These are phyloP conservation scores for Sugiyamaella neomexicana DNA, from an alignment of 1,139 yeast genomes.

Conservation along the genomic window DNA sequence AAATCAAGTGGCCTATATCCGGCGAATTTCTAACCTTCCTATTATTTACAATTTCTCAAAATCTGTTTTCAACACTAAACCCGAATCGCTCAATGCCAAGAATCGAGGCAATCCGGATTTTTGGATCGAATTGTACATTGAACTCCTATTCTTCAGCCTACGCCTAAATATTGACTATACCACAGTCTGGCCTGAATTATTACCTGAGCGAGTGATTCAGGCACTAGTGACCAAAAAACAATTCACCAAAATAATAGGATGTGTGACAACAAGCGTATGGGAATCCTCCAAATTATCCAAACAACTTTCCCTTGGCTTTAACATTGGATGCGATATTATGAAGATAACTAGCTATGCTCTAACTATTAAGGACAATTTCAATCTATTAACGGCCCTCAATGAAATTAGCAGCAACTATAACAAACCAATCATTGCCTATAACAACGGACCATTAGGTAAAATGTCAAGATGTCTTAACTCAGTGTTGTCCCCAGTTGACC, in stretches of 20 bases:
- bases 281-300: slow-evolving; percentile 14
- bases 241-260: slow-evolving; percentile 20
- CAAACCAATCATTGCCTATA: slow-evolving; percentile 24
- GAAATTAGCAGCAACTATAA: slow-evolving; percentile 5
- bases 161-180: slow-evolving; percentile 25
- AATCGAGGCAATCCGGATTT: slow-evolving; percentile 13
- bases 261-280: slow-evolving; percentile 22
- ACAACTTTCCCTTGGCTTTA: slow-evolving; percentile 5
- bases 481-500: slow-evolving; percentile 27
- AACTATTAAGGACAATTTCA: slow-evolving; percentile 21
- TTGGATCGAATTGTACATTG: slow-evolving; percentile 19
- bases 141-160: slow-evolving; percentile 21
- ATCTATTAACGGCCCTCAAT: slow-evolving; percentile 15
- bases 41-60: slow-evolving; percentile 25
- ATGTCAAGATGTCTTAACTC: slow-evolving; percentile 26
- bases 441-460: slow-evolving; percentile 28
- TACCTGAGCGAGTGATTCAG: slow-evolving; percentile 18
- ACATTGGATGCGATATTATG: slow-evolving; percentile 21
- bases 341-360: slow-evolving; percentile 23
- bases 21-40: slow-evolving; percentile 21
- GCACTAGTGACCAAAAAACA: slow-evolving; percentile 16
- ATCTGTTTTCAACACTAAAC: slow-evolving; percentile 18
- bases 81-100: neutral
- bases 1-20: slow-evolving; percentile 22
- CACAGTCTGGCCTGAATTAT: slow-evolving; percentile 16